Base-by-base conservation (phyloP, 192 early-diverging fungal species). In the Fimicolochytrium jonesii region DNA sequence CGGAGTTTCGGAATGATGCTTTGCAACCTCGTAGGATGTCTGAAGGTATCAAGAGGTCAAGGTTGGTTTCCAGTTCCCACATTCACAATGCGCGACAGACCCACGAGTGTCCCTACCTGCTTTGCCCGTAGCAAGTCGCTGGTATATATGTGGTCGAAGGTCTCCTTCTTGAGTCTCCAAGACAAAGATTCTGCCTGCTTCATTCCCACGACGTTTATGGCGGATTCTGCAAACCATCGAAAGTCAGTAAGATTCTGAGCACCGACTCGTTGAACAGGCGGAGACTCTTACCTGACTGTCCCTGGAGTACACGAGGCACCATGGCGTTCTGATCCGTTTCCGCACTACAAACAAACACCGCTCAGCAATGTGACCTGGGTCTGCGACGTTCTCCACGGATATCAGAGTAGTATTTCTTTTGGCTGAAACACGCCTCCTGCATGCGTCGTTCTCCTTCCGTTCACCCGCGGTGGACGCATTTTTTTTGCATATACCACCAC, bases 281-380 rank as follows among this genome's bases (percentile, higher is more conserved):
- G 11, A n/a, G 6, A 29, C 11, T 36, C 22, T 23, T 45, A 78
- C 76, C 70, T 3, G 68, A 56, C 39, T 78, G 77, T 23, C 77
- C 77, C 63, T 78, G 77, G 28, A 78, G 47, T 25, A 70, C 57
- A 22, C 77, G 61, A 7, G 74, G 70, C 18, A 68, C 67, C 0
- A 50, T 50, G 7, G 59, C 61, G 25, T 72, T 76, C 49, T 71
- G 58, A 47, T 78, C 75, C 9, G 77, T 78, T 58, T 78, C 77
- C 28, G 73, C 77, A 63, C 77, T 78, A 17, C 25, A 17, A 46
- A 46, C 3, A n/a, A n/a, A n/a, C n/a, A n/a, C n/a, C n/a, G n/a
- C n/a, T n/a, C n/a, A n/a, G n/a, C n/a, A n/a, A n/a, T n/a, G 28
- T 11, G 6, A 49, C 17, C 10, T 6, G 11, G 23, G 7, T 4